These are phyloP conservation scores for Pseudogymnoascus sp. DNA, from an alignment of 2,329 filamentous ascomycete species.

Conservation along the genomic window DNA sequence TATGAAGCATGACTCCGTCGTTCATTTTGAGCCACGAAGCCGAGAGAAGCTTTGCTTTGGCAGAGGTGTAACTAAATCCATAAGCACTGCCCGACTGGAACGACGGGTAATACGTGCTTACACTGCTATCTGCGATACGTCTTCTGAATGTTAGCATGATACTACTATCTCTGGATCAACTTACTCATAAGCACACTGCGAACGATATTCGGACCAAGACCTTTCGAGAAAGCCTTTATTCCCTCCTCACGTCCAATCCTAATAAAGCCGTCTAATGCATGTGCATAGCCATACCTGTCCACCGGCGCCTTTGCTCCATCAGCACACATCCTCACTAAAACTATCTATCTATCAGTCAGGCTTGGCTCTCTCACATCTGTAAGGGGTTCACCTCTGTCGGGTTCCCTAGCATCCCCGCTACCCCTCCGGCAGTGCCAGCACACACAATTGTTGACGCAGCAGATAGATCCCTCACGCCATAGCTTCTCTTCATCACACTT, in stretches of 20 bases:
- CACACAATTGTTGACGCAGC: conserved; percentile 31
- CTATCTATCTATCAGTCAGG: conserved; percentile 20
- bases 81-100: not conserved
- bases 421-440: conserved; percentile 33
- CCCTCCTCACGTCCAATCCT: conserved; percentile 34
- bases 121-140: conserved; percentile 39
- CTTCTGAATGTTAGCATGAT: conserved; percentile 19
- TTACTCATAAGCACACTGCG: conserved; percentile 38
- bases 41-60: conserved; percentile 9
- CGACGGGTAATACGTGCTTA: conserved; percentile 16
- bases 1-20: conserved; percentile 36
- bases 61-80: not conserved
- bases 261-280: conserved; percentile 30
- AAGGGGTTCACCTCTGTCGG: conserved; percentile 31
- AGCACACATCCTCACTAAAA: conserved; percentile 39
- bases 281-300: conserved; percentile 33
- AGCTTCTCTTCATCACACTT: conserved; percentile 21
- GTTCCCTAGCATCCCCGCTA: conserved; percentile 39
- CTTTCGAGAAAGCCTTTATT: conserved; percentile 30
- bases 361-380: not conserved
- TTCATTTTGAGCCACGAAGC: conserved; percentile 18
- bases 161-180: conserved; percentile 14
- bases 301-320: conserved; percentile 33
- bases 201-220: conserved; percentile 33
- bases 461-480: conserved; percentile 27